Conservation (phyloP, 2,329 filamentous ascomycete genomes). For the Aspergillus fumigatus region DNA sequence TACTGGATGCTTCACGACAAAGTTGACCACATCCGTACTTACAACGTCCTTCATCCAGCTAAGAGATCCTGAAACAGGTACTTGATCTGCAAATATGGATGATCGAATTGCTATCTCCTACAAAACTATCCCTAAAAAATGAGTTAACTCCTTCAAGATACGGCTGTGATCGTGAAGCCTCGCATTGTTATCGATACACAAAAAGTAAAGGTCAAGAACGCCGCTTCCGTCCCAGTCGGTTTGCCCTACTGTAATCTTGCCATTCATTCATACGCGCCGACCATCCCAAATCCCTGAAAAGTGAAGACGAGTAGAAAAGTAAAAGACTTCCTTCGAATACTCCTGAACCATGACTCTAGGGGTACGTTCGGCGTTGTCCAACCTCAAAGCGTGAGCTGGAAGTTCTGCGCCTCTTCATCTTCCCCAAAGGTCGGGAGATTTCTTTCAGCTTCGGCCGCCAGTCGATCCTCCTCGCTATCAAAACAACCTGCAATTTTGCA, state of each 20-base stretch:
- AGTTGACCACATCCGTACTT: no score
- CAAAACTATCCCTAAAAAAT: background rate
- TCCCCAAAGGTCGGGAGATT: constrained; percentile 30
- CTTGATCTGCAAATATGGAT: no score
- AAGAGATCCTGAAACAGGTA: no score
- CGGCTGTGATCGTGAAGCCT: constrained; percentile 1
- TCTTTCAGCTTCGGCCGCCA: constrained; percentile 22
- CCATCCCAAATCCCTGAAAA: constrained; percentile 1
- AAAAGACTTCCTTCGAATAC: constrained; percentile 1
- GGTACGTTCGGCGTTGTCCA: background rate
- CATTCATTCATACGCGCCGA: background rate
- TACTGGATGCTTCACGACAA: background rate
- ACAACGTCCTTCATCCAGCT: no score
- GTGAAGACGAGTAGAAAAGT: constrained; percentile 11
- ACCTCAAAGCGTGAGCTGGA: constrained; percentile 36
- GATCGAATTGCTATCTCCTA: no score
- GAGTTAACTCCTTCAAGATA: background rate
- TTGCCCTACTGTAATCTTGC: background rate
- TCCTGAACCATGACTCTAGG: background rate
- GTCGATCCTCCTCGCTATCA: constrained; percentile 24
- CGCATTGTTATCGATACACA: background rate
- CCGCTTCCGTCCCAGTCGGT: constrained; percentile 1
- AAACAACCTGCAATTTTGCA: constrained; percentile 38
- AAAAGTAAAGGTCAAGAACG: constrained; percentile 3
- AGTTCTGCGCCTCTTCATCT: constrained; percentile 36